Conservation (phyloP, 2,329 filamentous ascomycete species). For the Cercospora zeae-maydis region DNA sequence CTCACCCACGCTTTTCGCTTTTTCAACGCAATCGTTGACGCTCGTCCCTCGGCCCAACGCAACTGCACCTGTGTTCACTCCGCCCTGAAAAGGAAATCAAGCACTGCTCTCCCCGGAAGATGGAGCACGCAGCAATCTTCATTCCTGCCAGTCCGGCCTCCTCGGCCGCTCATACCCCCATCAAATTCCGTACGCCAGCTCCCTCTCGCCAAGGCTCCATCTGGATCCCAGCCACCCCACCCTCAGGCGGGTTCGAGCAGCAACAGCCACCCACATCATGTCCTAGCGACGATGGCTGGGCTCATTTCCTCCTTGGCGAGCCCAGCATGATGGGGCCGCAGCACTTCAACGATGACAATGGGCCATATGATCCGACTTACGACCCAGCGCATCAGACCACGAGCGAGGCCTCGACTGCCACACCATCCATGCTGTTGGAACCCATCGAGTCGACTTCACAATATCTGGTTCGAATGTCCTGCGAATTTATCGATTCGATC, state of each 20-base stretch:
- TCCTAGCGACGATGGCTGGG: background rate
- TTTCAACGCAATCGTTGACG: background rate
- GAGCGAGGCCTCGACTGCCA: conserved; percentile 9
- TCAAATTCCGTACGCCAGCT: conserved; percentile 9
- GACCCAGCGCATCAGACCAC: conserved; percentile 7
- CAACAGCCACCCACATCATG: background rate
- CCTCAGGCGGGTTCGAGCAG: background rate
- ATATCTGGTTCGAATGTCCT: conserved; percentile 9
- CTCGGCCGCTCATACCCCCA: conserved; percentile 2
- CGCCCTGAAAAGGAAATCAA: background rate
- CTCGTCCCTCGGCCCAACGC: background rate
- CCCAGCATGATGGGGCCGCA: background rate
- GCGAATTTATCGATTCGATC: conserved; percentile 14
- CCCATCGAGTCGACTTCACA: conserved; percentile 2
- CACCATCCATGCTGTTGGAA: conserved; percentile 5
- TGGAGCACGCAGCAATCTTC: conserved; percentile 14
- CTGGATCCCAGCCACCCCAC: conserved; percentile 8
- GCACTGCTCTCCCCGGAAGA: background rate
- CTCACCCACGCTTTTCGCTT: conserved; percentile 1
- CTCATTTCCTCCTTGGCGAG: background rate
- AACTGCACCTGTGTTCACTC: background rate
- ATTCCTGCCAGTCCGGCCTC: conserved; percentile 15
- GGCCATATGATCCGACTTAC: background rate
- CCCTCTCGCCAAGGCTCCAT: conserved; percentile 8
- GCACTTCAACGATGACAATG: background rate